Evolutionary conservation across 1,284 basidiomycete species (phyloP), one percentile per base, ranked within the genome.

Genomic region (Microstroma glucosiphilum): DNA sequence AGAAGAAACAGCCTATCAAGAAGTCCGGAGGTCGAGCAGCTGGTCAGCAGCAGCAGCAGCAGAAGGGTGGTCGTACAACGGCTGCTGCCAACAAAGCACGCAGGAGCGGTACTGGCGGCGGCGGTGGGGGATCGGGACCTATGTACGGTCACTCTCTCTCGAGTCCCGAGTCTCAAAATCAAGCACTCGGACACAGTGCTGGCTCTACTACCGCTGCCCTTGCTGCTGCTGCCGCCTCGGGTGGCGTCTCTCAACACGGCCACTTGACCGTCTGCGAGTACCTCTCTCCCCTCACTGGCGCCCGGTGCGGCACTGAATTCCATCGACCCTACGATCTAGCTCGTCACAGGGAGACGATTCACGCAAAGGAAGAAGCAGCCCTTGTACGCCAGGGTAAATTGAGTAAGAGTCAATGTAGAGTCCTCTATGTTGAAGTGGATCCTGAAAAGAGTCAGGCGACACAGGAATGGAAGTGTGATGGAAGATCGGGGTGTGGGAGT

Each of bases 361-460:
- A 79, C 56, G 70, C 73, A 7, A 59, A 72, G 11, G 76, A 78
- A 23, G 77, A 79, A 37, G 74, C 77, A 0, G 63, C 66, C 6
- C 62, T 76, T 17, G 65, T 79, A 42, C 63, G 71, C 25, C 69
- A 74, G 9, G 72, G 72, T 26, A 66, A 67, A 43, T 55, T 79
- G 17, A 69, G 58, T 13, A 58, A 75, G 40, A 69, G 72, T 6
- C 66, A 78, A n/a, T 78, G 75, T 42, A 60, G 73, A 3, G 76
- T 79, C 12, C 59, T 78, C 46, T 75, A 77, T 57, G 77, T 77
- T 54, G 77, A 79, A 63, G 76, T 79, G 19, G 76, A 78, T 61
- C 71, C 75, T 11, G 66, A 71, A 42, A 75, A 73, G 60, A 71
- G 68, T n/a, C 65, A 71, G 7, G 71, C 71, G 0, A 71, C 74